Conservation (phyloP, 2,329 filamentous ascomycete species). For the Fusarium ramigenum region DNA sequence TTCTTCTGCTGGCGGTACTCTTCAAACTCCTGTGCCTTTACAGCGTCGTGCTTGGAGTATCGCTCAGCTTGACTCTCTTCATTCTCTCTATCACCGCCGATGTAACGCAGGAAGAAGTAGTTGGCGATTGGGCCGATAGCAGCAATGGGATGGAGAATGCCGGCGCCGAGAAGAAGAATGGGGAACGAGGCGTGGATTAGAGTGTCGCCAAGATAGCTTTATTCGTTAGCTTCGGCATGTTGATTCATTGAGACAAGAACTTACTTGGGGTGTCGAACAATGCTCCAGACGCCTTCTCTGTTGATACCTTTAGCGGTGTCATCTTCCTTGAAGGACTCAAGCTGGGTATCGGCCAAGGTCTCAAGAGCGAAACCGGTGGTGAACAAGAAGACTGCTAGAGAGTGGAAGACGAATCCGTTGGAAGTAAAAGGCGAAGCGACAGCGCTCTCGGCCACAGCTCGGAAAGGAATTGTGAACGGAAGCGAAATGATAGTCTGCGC, state of each 20-base stretch:
- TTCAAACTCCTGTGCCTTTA: not conserved
- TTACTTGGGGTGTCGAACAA: slow-evolving; percentile 25
- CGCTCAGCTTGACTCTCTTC: slow-evolving; percentile 3
- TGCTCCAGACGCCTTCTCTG: slow-evolving; percentile 12
- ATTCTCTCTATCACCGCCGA: slow-evolving; percentile 7
- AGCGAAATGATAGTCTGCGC: slow-evolving; percentile 15
- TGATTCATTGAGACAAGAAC: accelerated
- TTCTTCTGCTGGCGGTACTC: slow-evolving; percentile 14
- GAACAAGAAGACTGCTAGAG: slow-evolving; percentile 1
- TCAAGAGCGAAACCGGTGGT: slow-evolving; percentile 1
- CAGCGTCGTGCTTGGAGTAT: slow-evolving; percentile 1
- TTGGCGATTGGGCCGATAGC: slow-evolving; percentile 2
- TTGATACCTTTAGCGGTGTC: not conserved
- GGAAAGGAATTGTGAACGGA: slow-evolving; percentile 15
- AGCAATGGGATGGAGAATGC: not conserved
- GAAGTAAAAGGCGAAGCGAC: slow-evolving; percentile 8
- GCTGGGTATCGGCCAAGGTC: slow-evolving; percentile 1
- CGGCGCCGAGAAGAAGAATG: not conserved
- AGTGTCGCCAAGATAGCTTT: slow-evolving; percentile 5
- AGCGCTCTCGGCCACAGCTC: not conserved
- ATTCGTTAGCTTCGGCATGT: not conserved
- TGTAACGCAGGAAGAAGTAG: slow-evolving; percentile 12
- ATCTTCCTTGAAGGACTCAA: slow-evolving; percentile 11
- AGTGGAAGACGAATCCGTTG: not conserved
- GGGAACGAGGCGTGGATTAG: slow-evolving; percentile 14